Conservation (phyloP, 495 filamentous ascomycete genomes). For the Penicillium bialowiezense region DNA sequence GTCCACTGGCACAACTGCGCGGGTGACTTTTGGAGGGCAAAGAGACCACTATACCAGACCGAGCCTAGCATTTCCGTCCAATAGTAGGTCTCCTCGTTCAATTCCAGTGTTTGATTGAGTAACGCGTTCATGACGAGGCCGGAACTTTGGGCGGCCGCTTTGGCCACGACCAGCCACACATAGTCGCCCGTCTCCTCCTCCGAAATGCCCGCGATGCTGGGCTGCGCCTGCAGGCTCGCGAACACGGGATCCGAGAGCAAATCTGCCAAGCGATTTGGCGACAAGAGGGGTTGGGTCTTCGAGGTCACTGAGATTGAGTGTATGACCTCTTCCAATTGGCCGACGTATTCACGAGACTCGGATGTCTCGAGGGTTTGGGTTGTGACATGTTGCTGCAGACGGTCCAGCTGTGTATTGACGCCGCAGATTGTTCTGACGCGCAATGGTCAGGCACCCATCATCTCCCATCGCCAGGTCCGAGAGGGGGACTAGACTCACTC, state of each 20-base stretch:
- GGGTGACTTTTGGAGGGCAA: conserved; percentile 80
- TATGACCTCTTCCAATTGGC: conserved; percentile 58
- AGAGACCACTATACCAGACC: conserved; percentile 66
- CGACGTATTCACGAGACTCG: conserved; percentile 13
- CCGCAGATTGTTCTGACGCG: conserved; percentile 67
- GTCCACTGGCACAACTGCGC: conserved; percentile 64
- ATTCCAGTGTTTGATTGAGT: conserved; percentile 72
- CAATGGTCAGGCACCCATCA: neutral
- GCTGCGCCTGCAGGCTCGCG: conserved; percentile 22
- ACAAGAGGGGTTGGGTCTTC: conserved; percentile 51
- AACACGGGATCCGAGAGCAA: conserved; percentile 58
- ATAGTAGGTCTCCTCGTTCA: conserved; percentile 84
- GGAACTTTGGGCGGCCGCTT: conserved; percentile 81
- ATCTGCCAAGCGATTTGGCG: conserved; percentile 48
- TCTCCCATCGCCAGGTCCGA: too few species aligned
- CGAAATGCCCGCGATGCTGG: conserved; percentile 10
- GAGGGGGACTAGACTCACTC: conserved; percentile 1
- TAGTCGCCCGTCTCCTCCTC: conserved; percentile 64
- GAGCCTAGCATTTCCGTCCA: conserved; percentile 85
- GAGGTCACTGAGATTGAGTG: conserved; percentile 66
- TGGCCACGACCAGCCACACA: conserved; percentile 83
- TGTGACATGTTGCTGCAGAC: conserved; percentile 53
- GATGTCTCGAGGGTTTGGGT: conserved; percentile 18
- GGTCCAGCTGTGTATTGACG: conserved; percentile 78
- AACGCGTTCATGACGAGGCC: conserved; percentile 71